Evolutionary conservation across 495 filamentous ascomycete genomes (phyloP).

Genomic region (Eremomyces bilateralis): DNA sequence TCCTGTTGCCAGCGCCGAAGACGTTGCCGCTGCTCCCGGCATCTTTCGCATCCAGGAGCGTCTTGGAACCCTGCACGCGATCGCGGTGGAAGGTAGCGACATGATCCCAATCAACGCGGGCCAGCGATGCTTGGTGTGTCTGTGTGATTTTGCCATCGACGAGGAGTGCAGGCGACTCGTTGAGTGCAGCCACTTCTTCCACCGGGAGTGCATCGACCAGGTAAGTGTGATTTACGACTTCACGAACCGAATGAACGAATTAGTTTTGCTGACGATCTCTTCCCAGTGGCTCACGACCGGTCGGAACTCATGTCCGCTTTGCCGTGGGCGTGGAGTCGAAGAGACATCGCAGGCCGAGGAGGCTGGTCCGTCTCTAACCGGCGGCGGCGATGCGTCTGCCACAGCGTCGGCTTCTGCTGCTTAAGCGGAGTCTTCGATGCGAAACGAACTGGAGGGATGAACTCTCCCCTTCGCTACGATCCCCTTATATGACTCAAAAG

Average conservation of each 20-base stretch:
- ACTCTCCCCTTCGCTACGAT: no score
- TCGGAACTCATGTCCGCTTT: conserved; percentile 58
- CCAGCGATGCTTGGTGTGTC: conserved; percentile 49
- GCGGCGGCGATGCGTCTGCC: no score
- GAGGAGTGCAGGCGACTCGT: conserved; percentile 40
- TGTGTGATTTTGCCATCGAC: conserved; percentile 44
- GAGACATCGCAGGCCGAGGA: not conserved
- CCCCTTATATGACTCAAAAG: no score
- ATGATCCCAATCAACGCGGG: conserved; percentile 29
- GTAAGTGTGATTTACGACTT: conserved; percentile 21
- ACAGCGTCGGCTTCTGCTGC: no score
- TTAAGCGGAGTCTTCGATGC: no score
- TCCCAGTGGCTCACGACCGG: conserved; percentile 56
- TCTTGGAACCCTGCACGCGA: conserved; percentile 23
- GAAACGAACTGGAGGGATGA: no score
- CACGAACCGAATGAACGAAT: conserved; percentile 6
- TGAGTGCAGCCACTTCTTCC: conserved; percentile 51
- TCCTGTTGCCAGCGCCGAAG: conserved; percentile 45
- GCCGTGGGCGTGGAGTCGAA: conserved; percentile 47
- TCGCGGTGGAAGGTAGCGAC: conserved; percentile 25
- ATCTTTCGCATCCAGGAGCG: conserved; percentile 11
- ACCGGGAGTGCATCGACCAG: conserved; percentile 58
- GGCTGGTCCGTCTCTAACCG: no score
- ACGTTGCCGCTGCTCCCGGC: conserved; percentile 43
- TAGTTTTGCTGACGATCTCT: conserved; percentile 1